Percentiles rank a stretch among this genome's conserved stretches.
Evolutionary conservation across 139 green algal genomes (phyloP).

Genomic region (Spirogloea muscicola): DNA sequence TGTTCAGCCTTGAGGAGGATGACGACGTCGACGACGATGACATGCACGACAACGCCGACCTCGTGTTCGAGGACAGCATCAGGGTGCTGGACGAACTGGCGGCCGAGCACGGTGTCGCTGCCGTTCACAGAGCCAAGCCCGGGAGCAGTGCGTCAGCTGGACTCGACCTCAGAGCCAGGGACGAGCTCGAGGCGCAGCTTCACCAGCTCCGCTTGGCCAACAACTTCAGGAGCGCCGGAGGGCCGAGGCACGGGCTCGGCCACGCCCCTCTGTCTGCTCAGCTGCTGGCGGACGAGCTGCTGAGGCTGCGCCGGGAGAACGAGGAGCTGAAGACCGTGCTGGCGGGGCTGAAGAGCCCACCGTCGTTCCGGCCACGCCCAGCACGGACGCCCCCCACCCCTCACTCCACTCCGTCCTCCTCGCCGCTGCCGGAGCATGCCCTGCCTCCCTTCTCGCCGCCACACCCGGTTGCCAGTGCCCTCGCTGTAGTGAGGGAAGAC

Average conservation of each 20-base stretch:
- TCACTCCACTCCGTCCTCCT: constrained; percentile 7
- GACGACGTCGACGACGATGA: constrained; percentile 21
- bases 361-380: background rate
- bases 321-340: constrained; percentile 17
- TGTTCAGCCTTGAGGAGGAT: constrained; percentile 37
- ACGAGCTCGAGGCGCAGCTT: too few species aligned
- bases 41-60: background rate
- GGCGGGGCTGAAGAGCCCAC: constrained; percentile 2
- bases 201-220: too few species aligned
- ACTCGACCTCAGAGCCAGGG: too few species aligned
- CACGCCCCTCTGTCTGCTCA: too few species aligned
- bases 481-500: constrained; percentile 6
- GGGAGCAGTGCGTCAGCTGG: too few species aligned
- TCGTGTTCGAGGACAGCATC: too few species aligned
- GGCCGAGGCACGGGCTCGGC: too few species aligned
- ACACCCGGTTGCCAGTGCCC: background rate
- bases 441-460: background rate
- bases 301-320: constrained; percentile 2
- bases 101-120: too few species aligned
- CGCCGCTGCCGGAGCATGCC: background rate
- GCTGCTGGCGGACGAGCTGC: background rate
- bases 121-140: too few species aligned
- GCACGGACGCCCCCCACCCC: background rate
- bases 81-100: too few species aligned
- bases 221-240: too few species aligned